Base-by-base conservation (phyloP, 164 flowering plant species). In the Annona cherimola region DNA sequence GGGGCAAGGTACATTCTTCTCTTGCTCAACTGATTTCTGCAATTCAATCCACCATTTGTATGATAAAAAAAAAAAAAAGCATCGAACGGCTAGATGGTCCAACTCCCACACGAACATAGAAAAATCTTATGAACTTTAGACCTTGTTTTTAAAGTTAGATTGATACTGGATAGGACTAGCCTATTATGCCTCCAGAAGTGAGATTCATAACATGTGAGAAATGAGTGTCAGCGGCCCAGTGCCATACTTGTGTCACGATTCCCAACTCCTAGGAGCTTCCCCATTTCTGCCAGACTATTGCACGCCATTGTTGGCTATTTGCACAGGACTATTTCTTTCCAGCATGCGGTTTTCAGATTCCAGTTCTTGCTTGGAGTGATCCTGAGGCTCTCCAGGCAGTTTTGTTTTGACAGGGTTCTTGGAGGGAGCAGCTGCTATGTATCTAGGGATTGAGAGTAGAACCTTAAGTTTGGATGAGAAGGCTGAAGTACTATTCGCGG, bases 341-440 rank as follows among this genome's bases (percentile, higher is more conserved):
- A 50, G 14, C 8, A 50, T 8, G 8, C 2, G 9, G 2, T 50
- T 50, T 9, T 50, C 8, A 8, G 2, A 8, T n/a, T n/a, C n/a
- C n/a, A n/a, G n/a, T n/a, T n/a, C n/a, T n/a, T 50, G 57, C 5
- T 45, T 50, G 3, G 60, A 20, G 43, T 70, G 60, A 65, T 70
- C 42, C 86, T 84, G 74, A 86, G 74, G 59, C 73, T 80, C 73
- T 74, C 77, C 87, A 87, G 95, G 91, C 98, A 95, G 99, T 93
- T 95, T 95, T 86, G 85, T 86, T 82, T 84, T 95, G 89, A 87
- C 99, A 95, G 99, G 98, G 76, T 82, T 91, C 74, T 83, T 88
- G 41, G 96, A 84, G 87, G 57, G 87, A 66, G 83, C 87, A 64
- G 86, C 87, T 69, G 39, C 87, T 68, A 87, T 90, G 3, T 89